These are phyloP conservation scores for Tetradesmus lagerheimii DNA, from an alignment of 139 green algal genomes.

Conservation along the genomic window DNA sequence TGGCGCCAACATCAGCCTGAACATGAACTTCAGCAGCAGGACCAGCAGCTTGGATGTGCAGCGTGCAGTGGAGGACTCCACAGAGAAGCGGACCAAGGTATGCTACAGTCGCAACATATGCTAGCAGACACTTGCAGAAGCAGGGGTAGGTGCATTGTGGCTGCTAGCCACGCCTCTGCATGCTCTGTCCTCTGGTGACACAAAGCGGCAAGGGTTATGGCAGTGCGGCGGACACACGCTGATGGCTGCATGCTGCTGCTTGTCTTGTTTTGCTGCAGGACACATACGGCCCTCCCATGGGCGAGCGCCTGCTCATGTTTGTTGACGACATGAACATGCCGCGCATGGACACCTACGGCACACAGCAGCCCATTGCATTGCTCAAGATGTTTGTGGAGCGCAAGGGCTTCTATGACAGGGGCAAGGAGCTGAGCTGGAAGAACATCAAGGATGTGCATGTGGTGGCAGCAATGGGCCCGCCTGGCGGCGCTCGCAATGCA, in stretches of 20 bases:
- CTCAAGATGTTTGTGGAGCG: slow-evolving; percentile 86
- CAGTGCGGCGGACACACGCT: neutral
- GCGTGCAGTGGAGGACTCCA: slow-evolving; percentile 76
- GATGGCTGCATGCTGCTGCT: neutral
- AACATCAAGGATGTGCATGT: slow-evolving; percentile 92
- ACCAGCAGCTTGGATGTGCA: slow-evolving; percentile 89
- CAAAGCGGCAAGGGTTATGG: neutral
- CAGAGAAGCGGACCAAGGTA: slow-evolving; percentile 92
- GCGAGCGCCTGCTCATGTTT: slow-evolving; percentile 91
- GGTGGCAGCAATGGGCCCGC: slow-evolving; percentile 89
- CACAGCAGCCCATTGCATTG: slow-evolving; percentile 90
- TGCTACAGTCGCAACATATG: neutral
- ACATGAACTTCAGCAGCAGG: slow-evolving; percentile 93
- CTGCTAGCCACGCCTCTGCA: neutral
- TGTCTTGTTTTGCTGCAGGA: slow-evolving; percentile 73
- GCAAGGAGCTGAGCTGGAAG: slow-evolving; percentile 94
- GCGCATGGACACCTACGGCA: slow-evolving; percentile 91
- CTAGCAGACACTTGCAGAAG: neutral
- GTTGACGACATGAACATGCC: slow-evolving; percentile 94
- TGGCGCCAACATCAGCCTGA: slow-evolving; percentile 72
- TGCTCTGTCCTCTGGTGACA: neutral
- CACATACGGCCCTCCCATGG: slow-evolving; percentile 87
- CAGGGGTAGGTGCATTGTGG: too few relatives aligned
- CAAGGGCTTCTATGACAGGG: slow-evolving; percentile 91
- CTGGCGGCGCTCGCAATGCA: slow-evolving; percentile 85